Percentiles rank a stretch among this genome's conserved stretches.
Conservation (phyloP, 2,329 filamentous ascomycete genomes). For the Cladosporium sp. region DNA sequence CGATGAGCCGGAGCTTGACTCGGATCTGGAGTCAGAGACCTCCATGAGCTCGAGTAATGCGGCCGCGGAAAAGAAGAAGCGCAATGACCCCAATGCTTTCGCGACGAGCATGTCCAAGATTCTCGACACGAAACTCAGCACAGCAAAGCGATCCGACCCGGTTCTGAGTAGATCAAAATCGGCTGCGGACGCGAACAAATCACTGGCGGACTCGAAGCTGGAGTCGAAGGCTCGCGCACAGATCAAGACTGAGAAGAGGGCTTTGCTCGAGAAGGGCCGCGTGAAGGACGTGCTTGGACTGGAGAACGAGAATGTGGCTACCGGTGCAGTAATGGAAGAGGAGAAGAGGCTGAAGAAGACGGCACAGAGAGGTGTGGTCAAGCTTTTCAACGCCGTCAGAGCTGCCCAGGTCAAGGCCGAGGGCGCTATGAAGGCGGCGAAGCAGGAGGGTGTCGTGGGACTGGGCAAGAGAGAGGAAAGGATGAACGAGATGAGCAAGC, state of each 20-base stretch:
- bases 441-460: slow-evolving; percentile 69
- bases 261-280: slow-evolving; percentile 76
- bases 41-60: slow-evolving; percentile 23
- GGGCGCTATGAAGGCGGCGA: slow-evolving; percentile 64
- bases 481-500: slow-evolving; percentile 92
- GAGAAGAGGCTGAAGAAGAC: slow-evolving; percentile 80
- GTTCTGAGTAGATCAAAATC: slow-evolving; percentile 79
- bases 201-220: slow-evolving; percentile 67
- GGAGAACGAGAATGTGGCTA: slow-evolving; percentile 43
- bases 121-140: slow-evolving; percentile 78
- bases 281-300: slow-evolving; percentile 77
- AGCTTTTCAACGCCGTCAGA: slow-evolving; percentile 91
- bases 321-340: slow-evolving; percentile 54
- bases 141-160: slow-evolving; percentile 75
- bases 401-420: slow-evolving; percentile 85
- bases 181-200: slow-evolving; percentile 65
- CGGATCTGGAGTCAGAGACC: slow-evolving; percentile 22
- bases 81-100: slow-evolving; percentile 87
- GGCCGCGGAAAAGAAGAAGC: slow-evolving; percentile 58
- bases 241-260: slow-evolving; percentile 71
- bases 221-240: slow-evolving; percentile 75
- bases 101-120: slow-evolving; percentile 92
- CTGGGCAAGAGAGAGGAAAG: slow-evolving; percentile 76
- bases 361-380: slow-evolving; percentile 87
- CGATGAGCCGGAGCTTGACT: slow-evolving; percentile 34